Conservation (phyloP, 176 grass and related monocot genomes). For the Cocos nucifera region DNA sequence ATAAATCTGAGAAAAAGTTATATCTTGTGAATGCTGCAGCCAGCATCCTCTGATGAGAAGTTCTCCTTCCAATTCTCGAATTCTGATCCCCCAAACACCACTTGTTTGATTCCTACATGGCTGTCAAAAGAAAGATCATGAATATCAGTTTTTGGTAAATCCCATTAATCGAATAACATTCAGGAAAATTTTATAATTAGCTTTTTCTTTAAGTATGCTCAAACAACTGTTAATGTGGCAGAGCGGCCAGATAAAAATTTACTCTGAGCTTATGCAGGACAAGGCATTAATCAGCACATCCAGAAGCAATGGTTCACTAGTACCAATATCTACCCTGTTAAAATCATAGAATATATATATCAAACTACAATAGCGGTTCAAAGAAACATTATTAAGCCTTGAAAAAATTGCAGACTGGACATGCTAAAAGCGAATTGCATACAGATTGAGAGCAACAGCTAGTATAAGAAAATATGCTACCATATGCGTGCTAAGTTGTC, state of each 20-base stretch:
- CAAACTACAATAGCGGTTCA: background rate
- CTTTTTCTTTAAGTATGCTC: no score
- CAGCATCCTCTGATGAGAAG: conserved; percentile 63
- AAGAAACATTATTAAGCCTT: conserved; percentile 1
- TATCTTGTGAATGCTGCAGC: conserved; percentile 62
- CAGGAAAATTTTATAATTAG: no score
- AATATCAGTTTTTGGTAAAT: no score
- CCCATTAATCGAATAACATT: no score
- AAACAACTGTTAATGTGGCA: no score
- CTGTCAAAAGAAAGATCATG: conserved; percentile 23
- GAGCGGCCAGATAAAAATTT: conserved; percentile 29
- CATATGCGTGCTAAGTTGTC: conserved; percentile 88
- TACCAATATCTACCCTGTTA: conserved; percentile 93
- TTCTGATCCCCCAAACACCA: conserved; percentile 65
- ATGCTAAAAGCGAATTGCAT: background rate
- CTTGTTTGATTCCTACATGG: conserved; percentile 83
- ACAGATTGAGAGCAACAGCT: conserved; percentile 8
- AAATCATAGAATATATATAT: conserved; percentile 25
- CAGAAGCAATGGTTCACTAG: conserved; percentile 62
- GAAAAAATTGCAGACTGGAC: no score
- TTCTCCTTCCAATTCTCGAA: conserved; percentile 76
- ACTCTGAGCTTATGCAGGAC: conserved; percentile 78
- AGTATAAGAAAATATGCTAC: conserved; percentile 29
- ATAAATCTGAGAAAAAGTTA: conserved; percentile 8
- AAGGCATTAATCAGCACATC: conserved; percentile 84